Evolutionary conservation across 139 green algal species (phyloP).

Genomic region (Closterium sp.): DNA sequence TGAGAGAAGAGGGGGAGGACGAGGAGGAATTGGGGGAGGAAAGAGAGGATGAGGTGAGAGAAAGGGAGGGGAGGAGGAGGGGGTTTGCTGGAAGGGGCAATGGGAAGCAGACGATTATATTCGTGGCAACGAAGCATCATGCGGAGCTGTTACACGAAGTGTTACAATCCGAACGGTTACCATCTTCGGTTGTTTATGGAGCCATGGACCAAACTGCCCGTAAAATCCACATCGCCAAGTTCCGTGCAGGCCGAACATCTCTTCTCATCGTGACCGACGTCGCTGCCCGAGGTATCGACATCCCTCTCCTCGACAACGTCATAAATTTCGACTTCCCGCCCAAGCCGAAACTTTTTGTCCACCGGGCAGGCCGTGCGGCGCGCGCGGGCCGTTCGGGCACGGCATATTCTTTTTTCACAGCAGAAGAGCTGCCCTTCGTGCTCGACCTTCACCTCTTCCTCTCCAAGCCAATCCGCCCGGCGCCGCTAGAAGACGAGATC

Average conservation of each 20-base stretch:
- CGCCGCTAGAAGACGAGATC: conserved; percentile 46
- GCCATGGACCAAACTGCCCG: conserved; percentile 93
- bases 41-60: not conserved
- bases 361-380: conserved; percentile 76
- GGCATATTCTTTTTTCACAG: conserved; percentile 70
- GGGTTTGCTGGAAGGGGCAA: not conserved
- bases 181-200: conserved; percentile 78
- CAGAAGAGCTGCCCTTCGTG: conserved; percentile 70
- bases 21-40: not conserved
- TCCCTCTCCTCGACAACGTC: conserved; percentile 98
- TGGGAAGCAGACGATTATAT: conserved; percentile 53
- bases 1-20: not conserved
- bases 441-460: conserved; percentile 97
- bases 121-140: conserved; percentile 83
- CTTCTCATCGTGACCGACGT: conserved; percentile 96
- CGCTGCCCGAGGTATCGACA: conserved; percentile 95
- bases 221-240: conserved; percentile 93
- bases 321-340: conserved; percentile 82
- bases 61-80: not conserved
- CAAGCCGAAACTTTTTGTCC: conserved; percentile 83
- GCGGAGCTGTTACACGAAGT: conserved; percentile 85
- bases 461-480: conserved; percentile 59
- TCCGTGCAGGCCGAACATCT: conserved; percentile 64
- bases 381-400: conserved; percentile 70
- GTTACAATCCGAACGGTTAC: conserved; percentile 69